Conservation (phyloP, 768 basidiomycete genomes). For the Scleroderma bovista region DNA sequence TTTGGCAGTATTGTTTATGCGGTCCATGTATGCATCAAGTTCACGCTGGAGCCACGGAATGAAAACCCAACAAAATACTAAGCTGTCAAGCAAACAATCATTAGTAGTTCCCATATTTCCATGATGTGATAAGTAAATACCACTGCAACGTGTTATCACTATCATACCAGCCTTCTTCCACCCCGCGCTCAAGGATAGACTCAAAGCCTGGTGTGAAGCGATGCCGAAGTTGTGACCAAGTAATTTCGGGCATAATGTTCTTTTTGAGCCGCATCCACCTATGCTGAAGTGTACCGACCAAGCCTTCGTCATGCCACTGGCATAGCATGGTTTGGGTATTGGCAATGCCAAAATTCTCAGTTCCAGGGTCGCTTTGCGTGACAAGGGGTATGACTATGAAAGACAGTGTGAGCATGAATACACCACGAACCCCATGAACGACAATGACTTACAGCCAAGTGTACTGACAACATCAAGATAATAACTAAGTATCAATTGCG, state of each 20-base stretch:
- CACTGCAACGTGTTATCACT: constrained; percentile 16
- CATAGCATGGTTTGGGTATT: constrained; percentile 37
- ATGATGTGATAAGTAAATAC: too few relatives aligned
- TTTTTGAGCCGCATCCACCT: constrained; percentile 29
- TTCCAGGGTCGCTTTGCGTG: constrained; percentile 40
- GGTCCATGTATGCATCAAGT: neutral
- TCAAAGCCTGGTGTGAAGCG: constrained; percentile 35
- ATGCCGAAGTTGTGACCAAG: constrained; percentile 32
- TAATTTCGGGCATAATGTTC: constrained; percentile 40
- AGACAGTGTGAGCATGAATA: neutral
- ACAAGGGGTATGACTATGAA: constrained; percentile 36
- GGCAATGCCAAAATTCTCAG: constrained; percentile 40
- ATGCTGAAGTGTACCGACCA: constrained; percentile 41
- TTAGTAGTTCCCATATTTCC: constrained; percentile 1
- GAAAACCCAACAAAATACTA: constrained; percentile 37
- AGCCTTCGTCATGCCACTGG: constrained; percentile 33
- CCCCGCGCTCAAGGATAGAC: constrained; percentile 25
- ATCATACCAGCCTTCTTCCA: constrained; percentile 27
- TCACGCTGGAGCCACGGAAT: constrained; percentile 7
- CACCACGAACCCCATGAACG: neutral
- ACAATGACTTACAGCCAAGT: constrained; percentile 10
- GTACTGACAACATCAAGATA: constrained; percentile 12
- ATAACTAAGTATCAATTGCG: constrained; percentile 12
- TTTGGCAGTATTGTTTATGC: constrained; percentile 1
- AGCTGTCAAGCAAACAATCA: constrained; percentile 19